Evolutionary conservation across 371 early-diverging fungal genomes (phyloP), one percentile per base, ranked within the genome.

Genomic region (Phascolomyces articulosus): DNA sequence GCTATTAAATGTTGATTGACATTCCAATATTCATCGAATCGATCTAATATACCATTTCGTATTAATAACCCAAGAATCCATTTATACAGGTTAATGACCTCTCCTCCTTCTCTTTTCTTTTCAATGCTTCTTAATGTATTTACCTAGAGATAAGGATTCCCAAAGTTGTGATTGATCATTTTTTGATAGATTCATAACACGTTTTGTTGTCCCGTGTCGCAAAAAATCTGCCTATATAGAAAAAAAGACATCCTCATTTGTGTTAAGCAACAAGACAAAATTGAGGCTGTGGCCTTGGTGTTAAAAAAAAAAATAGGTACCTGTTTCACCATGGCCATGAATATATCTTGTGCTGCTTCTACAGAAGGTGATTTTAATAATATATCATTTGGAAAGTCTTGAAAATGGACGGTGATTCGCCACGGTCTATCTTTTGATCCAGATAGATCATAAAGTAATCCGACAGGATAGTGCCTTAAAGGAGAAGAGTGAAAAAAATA

Each of bases 251-350:
- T n/a, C n/a, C n/a, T n/a, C n/a, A n/a, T n/a, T n/a, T n/a, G n/a
- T n/a, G n/a, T n/a, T 34, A 41, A 54, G 21, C 3, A 61, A 28
- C 38, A 24, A 34, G 20, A 18, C 9, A n/a, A 31, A 13, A n/a
- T n/a, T n/a, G n/a, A n/a, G n/a, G n/a, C n/a, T n/a, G n/a, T n/a
- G n/a, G n/a, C n/a, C n/a, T n/a, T n/a, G n/a, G n/a, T n/a, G n/a
- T n/a, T n/a, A n/a, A n/a, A n/a, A n/a, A n/a, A n/a, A n/a, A n/a
- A n/a, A 16, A 11, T n/a, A 51, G 24, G 23, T 26, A 87, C 91
- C 83, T 92, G 90, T 74, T 92, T 92, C 58, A 90, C 75, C 86
- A 88, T 87, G n/a, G 90, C 81, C 91, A 92, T 92, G 69, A 85
- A 92, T 67, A 86, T 87, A 62, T 89, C 88, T 64, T 85, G 88